phyloP scores from a whole-genome alignment of 169 alveolate genomes.

The Plasmodium vivax region DNA sequence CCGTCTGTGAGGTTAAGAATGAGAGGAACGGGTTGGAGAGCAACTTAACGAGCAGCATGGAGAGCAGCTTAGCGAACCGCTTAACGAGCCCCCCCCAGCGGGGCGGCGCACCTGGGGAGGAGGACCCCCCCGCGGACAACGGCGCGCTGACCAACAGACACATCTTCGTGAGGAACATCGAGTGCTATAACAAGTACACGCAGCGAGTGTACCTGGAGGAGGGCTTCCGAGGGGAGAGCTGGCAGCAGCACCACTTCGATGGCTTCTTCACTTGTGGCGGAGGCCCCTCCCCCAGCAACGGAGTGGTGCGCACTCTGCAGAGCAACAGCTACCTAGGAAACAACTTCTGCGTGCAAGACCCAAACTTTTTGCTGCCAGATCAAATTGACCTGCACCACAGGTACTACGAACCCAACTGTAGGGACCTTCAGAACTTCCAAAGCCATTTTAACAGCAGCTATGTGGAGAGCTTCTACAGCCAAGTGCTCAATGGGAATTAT shows the following conservation, averaged over 20 bases:
- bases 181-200: constrained; percentile 54
- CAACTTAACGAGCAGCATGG: too few species aligned
- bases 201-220: constrained; percentile 30
- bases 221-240: constrained; percentile 47
- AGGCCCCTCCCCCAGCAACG: neutral
- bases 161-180: constrained; percentile 38
- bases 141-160: constrained; percentile 19
- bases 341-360: constrained; percentile 37
- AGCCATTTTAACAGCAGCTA: constrained; percentile 30
- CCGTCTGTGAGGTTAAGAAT: neutral
- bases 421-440: constrained; percentile 19
- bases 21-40: neutral
- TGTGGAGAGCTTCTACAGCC: constrained; percentile 38
- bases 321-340: constrained; percentile 54
- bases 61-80: too few species aligned
- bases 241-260: constrained; percentile 41
- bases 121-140: neutral
- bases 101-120: neutral
- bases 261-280: constrained; percentile 8
- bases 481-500: constrained; percentile 45
- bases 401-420: constrained; percentile 46
- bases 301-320: constrained; percentile 2
- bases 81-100: neutral
- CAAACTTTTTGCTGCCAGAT: constrained; percentile 54
- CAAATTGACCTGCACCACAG: constrained; percentile 14